Evolutionary conservation across 495 filamentous ascomycete genomes (phyloP).

Genomic region (Podospora appendiculata): DNA sequence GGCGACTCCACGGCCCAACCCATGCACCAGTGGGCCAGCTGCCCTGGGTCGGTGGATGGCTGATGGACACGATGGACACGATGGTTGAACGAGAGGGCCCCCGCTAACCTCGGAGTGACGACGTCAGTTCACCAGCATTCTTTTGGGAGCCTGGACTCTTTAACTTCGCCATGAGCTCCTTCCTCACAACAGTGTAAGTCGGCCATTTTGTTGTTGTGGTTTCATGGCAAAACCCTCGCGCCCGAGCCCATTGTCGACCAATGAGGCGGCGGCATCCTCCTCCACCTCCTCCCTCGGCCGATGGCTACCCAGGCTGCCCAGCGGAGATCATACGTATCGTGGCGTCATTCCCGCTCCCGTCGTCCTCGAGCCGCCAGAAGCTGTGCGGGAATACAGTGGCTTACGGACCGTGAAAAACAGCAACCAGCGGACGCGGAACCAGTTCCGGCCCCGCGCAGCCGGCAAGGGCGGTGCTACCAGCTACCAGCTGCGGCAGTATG

Average conservation of each 20-base stretch:
- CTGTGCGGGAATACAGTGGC: constrained; percentile 24
- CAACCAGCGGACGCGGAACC: constrained; percentile 80
- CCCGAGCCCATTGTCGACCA: neutral
- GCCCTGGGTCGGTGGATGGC: neutral
- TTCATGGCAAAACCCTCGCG: neutral
- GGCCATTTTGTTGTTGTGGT: neutral
- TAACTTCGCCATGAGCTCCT: constrained; percentile 24
- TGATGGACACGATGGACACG: neutral
- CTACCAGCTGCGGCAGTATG: constrained; percentile 96
- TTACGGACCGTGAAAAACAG: constrained; percentile 36
- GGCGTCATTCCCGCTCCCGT: neutral
- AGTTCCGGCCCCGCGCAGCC: constrained; percentile 83
- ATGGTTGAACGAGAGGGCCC: constrained; percentile 5
- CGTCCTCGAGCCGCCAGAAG: neutral
- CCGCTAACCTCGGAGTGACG: constrained; percentile 18
- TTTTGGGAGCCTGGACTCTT: constrained; percentile 2
- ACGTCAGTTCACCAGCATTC: constrained; percentile 17
- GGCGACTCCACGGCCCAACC: no score
- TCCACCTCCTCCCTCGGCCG: neutral
- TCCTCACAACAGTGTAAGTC: constrained; percentile 31
- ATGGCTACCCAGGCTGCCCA: neutral
- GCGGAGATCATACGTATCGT: neutral
- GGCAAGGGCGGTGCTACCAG: constrained; percentile 82
- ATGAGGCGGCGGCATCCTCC: neutral
- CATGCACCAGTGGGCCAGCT: no score